Evolutionary conservation across 1,284 basidiomycete species (phyloP).

Genomic region (Erythrobasidium hasegawianum): DNA sequence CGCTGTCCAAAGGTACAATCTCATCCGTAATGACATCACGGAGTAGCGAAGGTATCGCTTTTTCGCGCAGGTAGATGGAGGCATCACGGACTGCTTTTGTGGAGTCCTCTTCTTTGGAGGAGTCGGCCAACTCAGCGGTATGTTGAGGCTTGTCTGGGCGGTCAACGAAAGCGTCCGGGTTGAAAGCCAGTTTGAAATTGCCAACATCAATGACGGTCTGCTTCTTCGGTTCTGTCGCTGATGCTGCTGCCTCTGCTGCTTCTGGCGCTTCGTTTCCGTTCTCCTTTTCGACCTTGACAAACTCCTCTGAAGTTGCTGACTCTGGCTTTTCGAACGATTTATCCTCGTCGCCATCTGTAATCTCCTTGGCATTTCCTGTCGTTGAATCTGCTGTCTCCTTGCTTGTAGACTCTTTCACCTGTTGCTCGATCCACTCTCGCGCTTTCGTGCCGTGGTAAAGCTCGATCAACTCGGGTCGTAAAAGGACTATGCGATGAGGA

Average conservation of each 20-base stretch:
- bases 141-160: constrained; percentile 39
- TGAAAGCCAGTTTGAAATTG: constrained; percentile 56
- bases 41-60: constrained; percentile 53
- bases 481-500: constrained; percentile 56
- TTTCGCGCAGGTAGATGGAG: constrained; percentile 54
- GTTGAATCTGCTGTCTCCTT: constrained; percentile 26
- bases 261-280: constrained; percentile 40
- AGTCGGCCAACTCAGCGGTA: constrained; percentile 44
- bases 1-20: constrained; percentile 53
- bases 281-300: constrained; percentile 45
- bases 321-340: constrained; percentile 49
- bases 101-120: constrained; percentile 54
- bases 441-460: constrained; percentile 56
- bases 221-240: constrained; percentile 31
- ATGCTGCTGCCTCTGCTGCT: constrained; percentile 33
- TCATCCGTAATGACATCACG: constrained; percentile 52
- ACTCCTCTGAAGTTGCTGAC: constrained; percentile 50
- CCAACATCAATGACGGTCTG: constrained; percentile 45
- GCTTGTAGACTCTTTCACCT: constrained; percentile 48
- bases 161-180: constrained; percentile 59
- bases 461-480: constrained; percentile 59
- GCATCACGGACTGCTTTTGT: constrained; percentile 57
- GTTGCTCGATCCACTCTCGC: constrained; percentile 55
- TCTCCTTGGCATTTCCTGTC: constrained; percentile 49
- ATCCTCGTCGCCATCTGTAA: constrained; percentile 45